Base-by-base conservation (phyloP, 1,139 yeast genomes). In the Suhomyces panamericanus region DNA sequence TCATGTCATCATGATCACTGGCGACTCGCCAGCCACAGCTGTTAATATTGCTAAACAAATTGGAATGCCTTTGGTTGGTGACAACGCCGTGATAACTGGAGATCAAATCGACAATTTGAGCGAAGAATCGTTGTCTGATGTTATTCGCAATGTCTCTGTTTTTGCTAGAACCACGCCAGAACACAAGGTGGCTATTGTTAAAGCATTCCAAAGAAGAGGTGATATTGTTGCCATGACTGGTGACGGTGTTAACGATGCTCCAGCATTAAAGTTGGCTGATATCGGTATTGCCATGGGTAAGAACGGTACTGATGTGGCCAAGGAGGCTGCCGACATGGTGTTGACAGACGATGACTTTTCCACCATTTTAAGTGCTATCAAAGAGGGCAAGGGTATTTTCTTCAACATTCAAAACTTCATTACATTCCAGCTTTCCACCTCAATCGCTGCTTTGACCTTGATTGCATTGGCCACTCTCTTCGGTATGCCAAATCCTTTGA, bases 191-290 rank as follows among this genome's bases (percentile, higher is more conserved):
- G 77, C 87, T 43, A 93, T 93, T 66, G 96, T 93, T 28, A 81
- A 87, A 59, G 97, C 97, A 0, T 76, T 93, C 55, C 97, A 93
- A 66, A 78, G 83, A 60, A 80, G 96, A 57, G 98, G 97, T 38
- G 96, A 93, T 64, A 85, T 91, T 51, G 99, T 93, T 40, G 99
- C 97, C 34, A 93, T 93, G 99, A 93, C 98, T 10, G 99, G 99
- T 54, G 99, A 93, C 66, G 99, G 99, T 67, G 99, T 93, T 24
- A 93, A 93, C 63, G 99, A 93, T 69, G 97, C 99, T 0, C 99
- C 99, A n/a, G 98, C 99, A 5, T 78, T 93, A 58, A 93, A 93
- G 64, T 76, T 91, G 59, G 99, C 99, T 2, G 96, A 93, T 66
- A 95, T 93, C 56, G 99, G 99, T 57, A 91, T 93, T 56, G 86